phyloP scores from a whole-genome alignment of 2,329 filamentous ascomycete species.

The Colletotrichum sp. region DNA sequence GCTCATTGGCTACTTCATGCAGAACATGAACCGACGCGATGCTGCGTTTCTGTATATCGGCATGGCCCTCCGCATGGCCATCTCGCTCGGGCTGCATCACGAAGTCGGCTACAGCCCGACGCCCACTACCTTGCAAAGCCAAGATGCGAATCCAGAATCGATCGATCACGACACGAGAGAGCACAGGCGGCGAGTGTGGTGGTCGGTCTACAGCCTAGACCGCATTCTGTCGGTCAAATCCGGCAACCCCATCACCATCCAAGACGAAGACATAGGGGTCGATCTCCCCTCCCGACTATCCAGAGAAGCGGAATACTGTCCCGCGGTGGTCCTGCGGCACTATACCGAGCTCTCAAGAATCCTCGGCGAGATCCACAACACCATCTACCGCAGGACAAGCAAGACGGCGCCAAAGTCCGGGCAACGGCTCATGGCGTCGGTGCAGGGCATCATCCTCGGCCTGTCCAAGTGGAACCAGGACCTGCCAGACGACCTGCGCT shows the following conservation, averaged over 20 bases:
- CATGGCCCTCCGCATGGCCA: slow-evolving; percentile 61
- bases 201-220: slow-evolving; percentile 38
- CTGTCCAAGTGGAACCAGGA: slow-evolving; percentile 55
- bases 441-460: slow-evolving; percentile 54
- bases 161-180: slow-evolving; percentile 35
- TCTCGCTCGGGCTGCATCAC: slow-evolving; percentile 61
- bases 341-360: slow-evolving; percentile 34
- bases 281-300: slow-evolving; percentile 33
- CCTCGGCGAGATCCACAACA: slow-evolving; percentile 30
- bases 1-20: slow-evolving; percentile 61
- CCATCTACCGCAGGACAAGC: slow-evolving; percentile 52
- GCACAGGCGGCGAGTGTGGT: slow-evolving; percentile 46
- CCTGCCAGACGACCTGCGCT: slow-evolving; percentile 50
- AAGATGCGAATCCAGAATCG: background rate
- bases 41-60: slow-evolving; percentile 61
- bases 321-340: slow-evolving; percentile 29
- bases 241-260: slow-evolving; percentile 33
- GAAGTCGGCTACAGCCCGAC: slow-evolving; percentile 40
- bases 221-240: slow-evolving; percentile 36
- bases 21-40: slow-evolving; percentile 60
- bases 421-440: slow-evolving; percentile 51
- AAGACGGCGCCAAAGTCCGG: slow-evolving; percentile 43
- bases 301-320: slow-evolving; percentile 31
- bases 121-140: background rate
- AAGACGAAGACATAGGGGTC: slow-evolving; percentile 37